phyloP scores from a whole-genome alignment of 768 basidiomycete genomes.

The Termitomyces sp. region DNA sequence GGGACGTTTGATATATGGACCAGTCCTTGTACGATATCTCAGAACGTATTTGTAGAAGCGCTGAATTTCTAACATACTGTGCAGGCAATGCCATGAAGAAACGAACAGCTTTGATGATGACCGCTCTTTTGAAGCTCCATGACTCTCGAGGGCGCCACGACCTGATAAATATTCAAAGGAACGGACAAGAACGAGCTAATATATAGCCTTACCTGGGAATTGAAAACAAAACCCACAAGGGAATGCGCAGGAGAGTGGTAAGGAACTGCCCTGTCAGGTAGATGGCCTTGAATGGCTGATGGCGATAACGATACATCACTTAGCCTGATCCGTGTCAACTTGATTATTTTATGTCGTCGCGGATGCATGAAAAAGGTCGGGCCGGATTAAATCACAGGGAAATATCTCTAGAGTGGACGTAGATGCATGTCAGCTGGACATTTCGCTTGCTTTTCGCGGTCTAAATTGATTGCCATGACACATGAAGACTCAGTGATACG shows the following conservation, averaged over 20 bases:
- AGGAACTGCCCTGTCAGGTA: conserved; percentile 41
- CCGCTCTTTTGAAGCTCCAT: conserved; percentile 38
- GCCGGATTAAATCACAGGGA: neutral
- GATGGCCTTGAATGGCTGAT: conserved; percentile 46
- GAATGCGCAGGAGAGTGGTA: conserved; percentile 35
- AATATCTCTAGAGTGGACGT: neutral
- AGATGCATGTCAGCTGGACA: neutral
- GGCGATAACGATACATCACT: conserved; percentile 28
- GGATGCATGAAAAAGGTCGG: too few relatives aligned
- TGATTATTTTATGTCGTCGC: neutral
- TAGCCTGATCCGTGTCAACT: neutral
- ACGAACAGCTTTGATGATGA: conserved; percentile 33
- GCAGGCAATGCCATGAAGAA: conserved; percentile 17
- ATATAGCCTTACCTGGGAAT: conserved; percentile 25
- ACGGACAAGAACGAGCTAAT: neutral
- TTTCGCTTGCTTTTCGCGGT: neutral
- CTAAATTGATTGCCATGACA: neutral
- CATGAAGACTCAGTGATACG: neutral
- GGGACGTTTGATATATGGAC: conserved; percentile 25
- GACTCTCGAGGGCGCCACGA: conserved; percentile 38
- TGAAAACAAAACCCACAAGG: conserved; percentile 41
- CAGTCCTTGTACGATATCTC: conserved; percentile 23
- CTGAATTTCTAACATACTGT: conserved; percentile 21
- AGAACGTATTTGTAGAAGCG: neutral
- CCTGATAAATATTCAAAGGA: conserved; percentile 16